Percentiles rank a stretch among this genome's conserved stretches.
Conservation (phyloP, 176 grass and related monocot species). For the Bonia amplexicaulis region DNA sequence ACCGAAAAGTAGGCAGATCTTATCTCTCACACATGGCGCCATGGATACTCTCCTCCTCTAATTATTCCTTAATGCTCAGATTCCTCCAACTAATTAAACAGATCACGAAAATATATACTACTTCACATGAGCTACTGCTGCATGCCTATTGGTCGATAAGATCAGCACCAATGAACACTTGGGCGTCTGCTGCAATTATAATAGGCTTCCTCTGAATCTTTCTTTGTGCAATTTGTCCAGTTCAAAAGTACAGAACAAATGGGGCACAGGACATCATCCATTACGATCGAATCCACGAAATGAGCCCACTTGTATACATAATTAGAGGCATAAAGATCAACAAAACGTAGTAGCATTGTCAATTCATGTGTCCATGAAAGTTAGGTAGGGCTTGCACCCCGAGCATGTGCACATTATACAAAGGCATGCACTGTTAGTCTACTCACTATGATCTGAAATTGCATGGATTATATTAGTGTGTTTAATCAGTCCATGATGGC, state of each 20-base stretch:
- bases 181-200: constrained; percentile 8
- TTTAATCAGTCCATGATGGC: neutral
- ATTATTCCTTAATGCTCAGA: constrained; percentile 9
- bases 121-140: neutral
- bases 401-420: constrained; percentile 34
- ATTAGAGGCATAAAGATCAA: neutral
- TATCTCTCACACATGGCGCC: constrained; percentile 30
- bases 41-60: constrained; percentile 12
- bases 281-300: constrained; percentile 9
- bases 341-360: neutral
- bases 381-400: constrained; percentile 6
- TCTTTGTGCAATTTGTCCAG: neutral
- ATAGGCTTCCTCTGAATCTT: constrained; percentile 21
- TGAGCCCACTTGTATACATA: too few species aligned
- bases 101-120: neutral
- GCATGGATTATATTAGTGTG: neutral
- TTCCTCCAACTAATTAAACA: neutral
- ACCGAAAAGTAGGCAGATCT: constrained; percentile 24
- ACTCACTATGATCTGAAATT: neutral
- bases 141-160: neutral
- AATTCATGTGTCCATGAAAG: neutral
- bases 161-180: neutral
- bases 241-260: neutral
- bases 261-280: neutral
- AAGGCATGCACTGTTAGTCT: neutral